Evolutionary conservation across 129 eudicot species (phyloP), one percentile per base, ranked within the genome.

Genomic region (Flaveria sonorensis): DNA sequence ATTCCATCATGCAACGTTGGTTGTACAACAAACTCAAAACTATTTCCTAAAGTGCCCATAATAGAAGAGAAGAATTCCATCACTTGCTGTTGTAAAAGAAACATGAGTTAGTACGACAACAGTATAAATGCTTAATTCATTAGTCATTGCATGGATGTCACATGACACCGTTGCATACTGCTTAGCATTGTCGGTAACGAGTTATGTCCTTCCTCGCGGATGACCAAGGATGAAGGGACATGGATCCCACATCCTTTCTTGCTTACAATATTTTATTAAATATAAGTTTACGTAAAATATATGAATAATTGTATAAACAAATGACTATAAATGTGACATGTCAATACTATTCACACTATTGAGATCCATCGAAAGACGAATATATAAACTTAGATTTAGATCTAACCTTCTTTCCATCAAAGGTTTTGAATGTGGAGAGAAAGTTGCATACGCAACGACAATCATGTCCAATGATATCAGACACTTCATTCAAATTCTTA

Each of bases 381-480:
- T 28, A 62, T 14, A 62, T 10, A 45, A 26, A 62, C 20, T 13
- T 62, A 62, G 50, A 32, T 36, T 39, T 66, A 19, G 45, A 36
- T 66, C 47, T 40, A 75, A 90, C 96, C 90, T 83, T 65, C 72
- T 90, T 90, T 39, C 96, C 96, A 15, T 75, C 78, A 62, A 83
- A 87, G 75, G 85, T 86, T 81, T 80, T 81, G 81, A 81, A 85
- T 1, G 72, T 19, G 1, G 88, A 88, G 59, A 86, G 64, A 52
- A 88, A 83, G 65, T 72, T 89, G 71, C 87, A 88, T 57, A 89
- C 62, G 30, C 92, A 90, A 36, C 68, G 74, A 39, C 97, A 91
- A 81, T 91, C 97, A 46, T 91, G 91, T 60, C 90, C 92, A 3
- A 91, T 89, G 24, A 89, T 78, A 74, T 90, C 96, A 32, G 96